Evolutionary conservation across 2,329 filamentous ascomycete species (phyloP), one percentile per base, ranked within the genome.

Genomic region (Pseudogymnoascus pannorum): DNA sequence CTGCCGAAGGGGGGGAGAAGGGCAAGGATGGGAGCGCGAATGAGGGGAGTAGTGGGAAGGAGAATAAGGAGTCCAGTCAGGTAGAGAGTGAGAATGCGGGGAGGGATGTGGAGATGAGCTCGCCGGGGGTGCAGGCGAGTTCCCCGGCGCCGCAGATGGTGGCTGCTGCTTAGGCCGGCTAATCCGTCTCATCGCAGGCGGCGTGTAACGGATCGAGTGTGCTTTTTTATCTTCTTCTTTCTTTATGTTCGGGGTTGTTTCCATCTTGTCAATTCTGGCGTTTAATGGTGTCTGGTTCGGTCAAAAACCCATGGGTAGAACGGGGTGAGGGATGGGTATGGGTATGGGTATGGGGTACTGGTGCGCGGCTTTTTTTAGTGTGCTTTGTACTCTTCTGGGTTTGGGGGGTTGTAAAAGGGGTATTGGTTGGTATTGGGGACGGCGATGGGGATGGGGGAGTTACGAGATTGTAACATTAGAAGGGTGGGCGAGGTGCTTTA

Each of bases 31-130:
- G n/a, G n/a, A n/a, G n/a, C n/a, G n/a, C n/a, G n/a, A n/a, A n/a
- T n/a, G n/a, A 38, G 63, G 75, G 73, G 11, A 74, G 79, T 69
- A 85, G 82, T 75, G 82, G 79, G 69, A 86, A 89, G 72, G 82
- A 87, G 72, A 85, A 85, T 70, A 83, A 85, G 68, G 83, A 84
- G n/a, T n/a, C n/a, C 66, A 73, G 67, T 59, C 76, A 77, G 40
- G 77, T 82, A 57, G 80, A 80, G 68, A 84, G 78, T 62, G 78
- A 84, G 67, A 79, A 82, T 74, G 86, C 83, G 67, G 78, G 81
- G 73, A 85, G 80, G 66, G 77, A 79, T 33, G 83, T 83, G 68
- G 85, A 87, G 65, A 83, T 81, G 75, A 81, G 79, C 60, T 77
- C 75, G 42, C 59, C 61, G 14, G 64, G 66, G 54, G 61, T 66